Evolutionary conservation across 306 rosid species (phyloP), one percentile per base, ranked within the genome.

Genomic region (Prunus dulcis): DNA sequence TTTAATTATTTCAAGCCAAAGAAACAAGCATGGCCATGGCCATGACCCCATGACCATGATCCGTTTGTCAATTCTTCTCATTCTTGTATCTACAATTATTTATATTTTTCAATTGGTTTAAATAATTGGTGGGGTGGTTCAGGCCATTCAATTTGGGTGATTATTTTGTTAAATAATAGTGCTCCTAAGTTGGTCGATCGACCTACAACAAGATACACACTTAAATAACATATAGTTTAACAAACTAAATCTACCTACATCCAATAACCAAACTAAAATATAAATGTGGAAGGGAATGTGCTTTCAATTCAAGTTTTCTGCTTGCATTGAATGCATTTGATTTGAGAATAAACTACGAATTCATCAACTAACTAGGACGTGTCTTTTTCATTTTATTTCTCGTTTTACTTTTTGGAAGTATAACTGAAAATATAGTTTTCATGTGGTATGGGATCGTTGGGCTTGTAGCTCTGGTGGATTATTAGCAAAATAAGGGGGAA

Each of bases 81-180:
- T 47, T 25, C 20, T 62, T 14, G 25, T 18, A 28, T 57, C 20
- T 51, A 51, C 57, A 17, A 51, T 51, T 17, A 51, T 51, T 51
- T 51, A 51, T 51, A n/a, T 51, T 51, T 51, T 51, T n/a, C 1
- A 22, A 55, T 76, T 65, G 79, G 65, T 76, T 67, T 23, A 76
- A 67, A 72, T 11, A 52, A 63, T 13, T 46, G 69, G 52, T 49
- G 51, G 64, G 69, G 71, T 67, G 20, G 73, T 66, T 75, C 53
- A 34, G 66, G 15, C 27, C 27, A 56, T 56, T 65, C 47, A 67
- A 57, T 62, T 76, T 50, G 41, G 72, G 53, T 73, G 53, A 28
- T 17, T n/a, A 61, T 77, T 71, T 23, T 71, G 43, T 71, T 67
- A 49, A 6, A 14, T 55, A 55, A 8, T 64, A 71, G 38, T 27